Percentiles rank a stretch among this genome's conserved stretches.
phyloP scores from a whole-genome alignment of 2,329 filamentous ascomycete genomes.

The Helicocarpus griseus region DNA sequence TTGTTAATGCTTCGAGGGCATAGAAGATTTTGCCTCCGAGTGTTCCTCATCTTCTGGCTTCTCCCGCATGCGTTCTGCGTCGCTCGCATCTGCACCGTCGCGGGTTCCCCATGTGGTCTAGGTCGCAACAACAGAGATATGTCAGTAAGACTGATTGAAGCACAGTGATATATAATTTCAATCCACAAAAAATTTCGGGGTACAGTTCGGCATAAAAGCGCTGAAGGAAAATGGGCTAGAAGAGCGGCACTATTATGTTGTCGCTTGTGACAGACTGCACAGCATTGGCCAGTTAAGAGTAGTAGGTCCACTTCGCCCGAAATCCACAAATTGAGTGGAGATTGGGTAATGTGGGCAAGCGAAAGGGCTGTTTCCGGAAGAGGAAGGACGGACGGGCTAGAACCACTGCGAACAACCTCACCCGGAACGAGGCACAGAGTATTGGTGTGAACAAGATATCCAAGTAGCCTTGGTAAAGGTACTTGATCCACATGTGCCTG shows the following conservation, averaged over 20 bases:
- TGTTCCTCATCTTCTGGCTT: conserved; percentile 32
- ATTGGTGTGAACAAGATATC: conserved; percentile 13
- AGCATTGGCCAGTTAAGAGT: neutral
- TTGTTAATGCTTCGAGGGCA: neutral
- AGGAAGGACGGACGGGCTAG: conserved; percentile 7
- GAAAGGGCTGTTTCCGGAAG: conserved; percentile 6
- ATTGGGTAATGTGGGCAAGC: conserved; percentile 6
- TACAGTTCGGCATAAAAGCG: neutral
- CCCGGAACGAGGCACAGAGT: conserved; percentile 2
- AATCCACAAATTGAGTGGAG: neutral
- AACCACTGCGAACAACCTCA: conserved; percentile 2
- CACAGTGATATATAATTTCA: neutral
- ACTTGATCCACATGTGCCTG: conserved; percentile 1
- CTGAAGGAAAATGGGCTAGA: neutral
- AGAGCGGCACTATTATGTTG: neutral
- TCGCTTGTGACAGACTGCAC: neutral
- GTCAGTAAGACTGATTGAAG: conserved; percentile 4
- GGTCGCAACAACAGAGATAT: conserved; percentile 3
- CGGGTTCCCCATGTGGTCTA: conserved; percentile 89
- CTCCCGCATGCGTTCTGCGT: conserved; percentile 14
- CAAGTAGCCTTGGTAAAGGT: conserved; percentile 9
- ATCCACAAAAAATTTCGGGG: neutral
- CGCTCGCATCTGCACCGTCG: conserved; percentile 69
- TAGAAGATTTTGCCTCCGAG: neutral
- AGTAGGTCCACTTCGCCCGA: neutral